phyloP scores from a whole-genome alignment of 2,329 filamentous ascomycete species.

The Aspergillus novoparasiticus region DNA sequence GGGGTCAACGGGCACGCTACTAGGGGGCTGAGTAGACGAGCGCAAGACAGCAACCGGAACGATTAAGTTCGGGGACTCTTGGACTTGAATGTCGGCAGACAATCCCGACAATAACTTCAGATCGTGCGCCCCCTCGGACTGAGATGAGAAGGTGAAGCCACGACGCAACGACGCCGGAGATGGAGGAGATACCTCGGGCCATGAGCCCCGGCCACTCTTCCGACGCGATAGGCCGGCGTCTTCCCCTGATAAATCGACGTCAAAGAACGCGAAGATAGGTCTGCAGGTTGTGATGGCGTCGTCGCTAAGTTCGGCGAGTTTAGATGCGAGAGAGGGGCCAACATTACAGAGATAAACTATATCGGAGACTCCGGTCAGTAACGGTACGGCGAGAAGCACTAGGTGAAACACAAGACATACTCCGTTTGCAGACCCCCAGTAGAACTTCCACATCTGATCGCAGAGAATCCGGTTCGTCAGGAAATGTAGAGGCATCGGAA shows the following conservation, averaged over 20 bases:
- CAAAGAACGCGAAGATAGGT: conserved; percentile 60
- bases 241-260: conserved; percentile 48
- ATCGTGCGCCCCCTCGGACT: conserved; percentile 51
- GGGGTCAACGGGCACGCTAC: conserved; percentile 20
- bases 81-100: conserved; percentile 53
- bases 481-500: conserved; percentile 28
- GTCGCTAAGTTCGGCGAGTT: conserved; percentile 55
- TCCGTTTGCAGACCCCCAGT: conserved; percentile 56
- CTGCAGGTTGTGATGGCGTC: conserved; percentile 48
- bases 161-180: conserved; percentile 36
- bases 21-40: conserved; percentile 22
- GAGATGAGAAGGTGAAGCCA: conserved; percentile 47
- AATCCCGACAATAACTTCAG: conserved; percentile 52
- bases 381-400: conserved; percentile 14
- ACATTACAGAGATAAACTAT: conserved; percentile 58
- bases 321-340: conserved; percentile 55
- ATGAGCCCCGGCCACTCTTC: conserved; percentile 33
- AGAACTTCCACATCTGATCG: conserved; percentile 53
- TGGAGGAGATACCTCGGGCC: conserved; percentile 32
- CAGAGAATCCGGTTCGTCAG: conserved; percentile 48
- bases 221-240: conserved; percentile 38
- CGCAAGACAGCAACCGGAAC: conserved; percentile 54
- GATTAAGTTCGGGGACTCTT: conserved; percentile 51
- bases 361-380: conserved; percentile 17
- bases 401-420: conserved; percentile 38